Base-by-base conservation (phyloP, 2,329 filamentous ascomycete species). In the Incumbomyces lentus region DNA sequence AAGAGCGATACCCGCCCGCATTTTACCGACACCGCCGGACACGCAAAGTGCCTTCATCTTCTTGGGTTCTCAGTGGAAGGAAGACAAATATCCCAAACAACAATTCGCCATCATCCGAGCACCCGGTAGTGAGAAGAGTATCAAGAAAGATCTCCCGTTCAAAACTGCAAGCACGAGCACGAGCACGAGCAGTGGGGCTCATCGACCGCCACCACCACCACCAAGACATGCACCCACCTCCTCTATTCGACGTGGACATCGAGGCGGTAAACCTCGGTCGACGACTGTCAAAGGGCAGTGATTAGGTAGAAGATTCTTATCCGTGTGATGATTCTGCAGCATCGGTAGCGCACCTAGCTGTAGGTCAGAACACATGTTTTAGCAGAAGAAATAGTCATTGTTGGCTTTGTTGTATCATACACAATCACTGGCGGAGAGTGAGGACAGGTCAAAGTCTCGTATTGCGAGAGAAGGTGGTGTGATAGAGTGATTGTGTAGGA, bases 81-180 rank as follows among this genome's bases (percentile, higher is more conserved):
- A 44, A 36, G 41, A 44, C n/a, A 44, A 36, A 26, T 46, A 46
- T 17, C 26, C 40, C 4, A 52, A 53, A 22, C 46, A 46, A n/a
- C 53, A 57, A 36, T 56, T 43, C 36, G 55, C 53, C 5, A 44
- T 57, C 2, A 50, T 57, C 33, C 49, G 49, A 32, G 44, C 52
- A 13, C 55, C 55, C 12, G 48, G 50, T 30, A 40, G 34, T 14
- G 42, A 40, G 12, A 55, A 50, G 36, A 43, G 50, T 29, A 47
- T 52, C 16, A 57, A 52, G 41, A 52, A 49, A 32, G 54, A 57
- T 38, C 44, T 57, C 38, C 49, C 51, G 5, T n/a, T 50, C 14
- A 52, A 51, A 30, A 26, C 22, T 26, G 22, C 22, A 26, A 40
- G 33, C 17, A n/a, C 36, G 10, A 10, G 33, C 7, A 14, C 8